phyloP scores from a whole-genome alignment of 768 basidiomycete species.

The Hypsizygus marmoreus region DNA sequence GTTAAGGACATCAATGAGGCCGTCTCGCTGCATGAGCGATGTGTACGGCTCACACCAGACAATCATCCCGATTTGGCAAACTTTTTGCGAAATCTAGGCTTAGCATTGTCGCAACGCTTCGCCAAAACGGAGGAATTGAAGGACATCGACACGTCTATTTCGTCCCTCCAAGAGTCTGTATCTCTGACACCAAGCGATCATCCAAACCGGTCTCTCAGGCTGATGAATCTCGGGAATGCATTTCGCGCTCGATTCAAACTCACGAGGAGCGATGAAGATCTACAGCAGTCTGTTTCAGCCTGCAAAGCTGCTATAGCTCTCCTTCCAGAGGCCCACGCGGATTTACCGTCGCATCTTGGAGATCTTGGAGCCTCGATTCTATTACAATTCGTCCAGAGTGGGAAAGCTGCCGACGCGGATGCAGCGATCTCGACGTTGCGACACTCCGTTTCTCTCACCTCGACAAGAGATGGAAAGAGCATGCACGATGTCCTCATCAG shows the following conservation, averaged over 20 bases:
- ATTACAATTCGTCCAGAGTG: too few species aligned
- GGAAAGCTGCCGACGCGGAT: too few species aligned
- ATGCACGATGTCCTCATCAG: too few species aligned
- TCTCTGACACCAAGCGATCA: slow-evolving; percentile 1
- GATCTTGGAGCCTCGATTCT: too few species aligned
- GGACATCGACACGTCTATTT: slow-evolving; percentile 10
- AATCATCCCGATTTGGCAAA: slow-evolving; percentile 14
- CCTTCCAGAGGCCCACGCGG: too few species aligned
- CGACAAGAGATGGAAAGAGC: too few species aligned
- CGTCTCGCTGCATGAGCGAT: slow-evolving; percentile 7
- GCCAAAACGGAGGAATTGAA: slow-evolving; percentile 4
- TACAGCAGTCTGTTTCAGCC: too few species aligned
- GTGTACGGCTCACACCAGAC: slow-evolving; percentile 13
- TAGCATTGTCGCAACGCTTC: slow-evolving; percentile 6
- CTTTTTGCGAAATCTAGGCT: slow-evolving; percentile 12
- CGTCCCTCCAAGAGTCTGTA: slow-evolving; percentile 3
- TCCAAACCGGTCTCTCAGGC: slow-evolving; percentile 1
- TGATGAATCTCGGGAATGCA: slow-evolving; percentile 10
- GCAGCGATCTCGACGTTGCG: too few species aligned
- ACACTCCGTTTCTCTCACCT: too few species aligned
- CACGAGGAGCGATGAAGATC: too few species aligned
- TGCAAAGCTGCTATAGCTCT: too few species aligned
- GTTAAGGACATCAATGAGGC: slow-evolving; percentile 31
- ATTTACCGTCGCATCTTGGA: too few species aligned
- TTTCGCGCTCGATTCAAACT: slow-evolving; percentile 8